Evolutionary conservation across 2,329 filamentous ascomycete genomes (phyloP), one percentile per base, ranked within the genome.

Genomic region (Diaporthe velutina): DNA sequence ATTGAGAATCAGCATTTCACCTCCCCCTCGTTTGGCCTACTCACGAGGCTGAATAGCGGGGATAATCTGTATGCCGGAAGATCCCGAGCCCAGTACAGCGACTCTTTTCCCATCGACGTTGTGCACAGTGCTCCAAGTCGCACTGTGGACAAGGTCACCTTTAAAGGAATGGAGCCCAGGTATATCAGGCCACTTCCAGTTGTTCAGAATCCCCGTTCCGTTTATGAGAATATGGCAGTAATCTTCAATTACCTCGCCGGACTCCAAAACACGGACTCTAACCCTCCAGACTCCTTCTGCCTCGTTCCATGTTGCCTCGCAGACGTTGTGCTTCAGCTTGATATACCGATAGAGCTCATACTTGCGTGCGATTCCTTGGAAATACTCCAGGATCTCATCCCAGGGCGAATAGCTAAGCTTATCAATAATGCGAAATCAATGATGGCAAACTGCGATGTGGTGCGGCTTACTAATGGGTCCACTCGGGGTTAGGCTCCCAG

Each of bases 301-400:
- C 48, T 77, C 78, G 22, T 77, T 71, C 78, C 78, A 81, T 50
- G 73, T 73, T 25, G 79, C 78, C 38, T 77, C 78, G 4, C 73
- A 30, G 15, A 80, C 76, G 60, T 75, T 73, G 15, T 79, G 77
- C 42, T 74, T 74, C 15, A 78, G 73, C 66, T 74, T 57, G 45
- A 83, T 77, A 52, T 80, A 80, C 25, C 78, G 78, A 78, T 73
- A n/a, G 12, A 83, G 75, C 52, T 81, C 78, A 75, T 78, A 82
- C 74, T 79, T 82, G 12, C 83, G 81, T 0, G 88, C 88, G 4
- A 89, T 78, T 0, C 79, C 77, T 74, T 88, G 82, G 85, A 87
- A 86, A 76, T 91, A 91, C 2, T 85, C 81, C n/a, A 83, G 80
- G 57, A 91, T 91, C 76, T 91, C 89, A 4, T 80, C 76, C 1